These are phyloP conservation scores for Globisporangium lucens DNA, from an alignment of 352 stramenopile species.

Conservation along the genomic window DNA sequence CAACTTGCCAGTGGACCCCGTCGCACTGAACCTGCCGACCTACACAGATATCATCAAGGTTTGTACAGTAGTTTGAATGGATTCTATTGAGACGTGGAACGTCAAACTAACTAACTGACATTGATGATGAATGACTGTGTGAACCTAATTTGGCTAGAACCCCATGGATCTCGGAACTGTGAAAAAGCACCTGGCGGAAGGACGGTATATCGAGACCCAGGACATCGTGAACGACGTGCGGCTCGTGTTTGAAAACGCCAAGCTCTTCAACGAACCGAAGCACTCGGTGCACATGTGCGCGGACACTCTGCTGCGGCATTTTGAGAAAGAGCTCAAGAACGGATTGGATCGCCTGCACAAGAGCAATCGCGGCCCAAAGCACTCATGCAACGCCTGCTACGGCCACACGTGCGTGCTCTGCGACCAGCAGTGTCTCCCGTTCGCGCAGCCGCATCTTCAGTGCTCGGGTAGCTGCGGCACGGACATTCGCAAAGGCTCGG, in stretches of 20 bases:
- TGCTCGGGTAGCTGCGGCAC: slow-evolving; percentile 73
- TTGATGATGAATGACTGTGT: not conserved
- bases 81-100: not conserved
- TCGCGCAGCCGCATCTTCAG: slow-evolving; percentile 61
- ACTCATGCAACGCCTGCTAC: slow-evolving; percentile 58
- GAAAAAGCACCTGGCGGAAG: slow-evolving; percentile 72
- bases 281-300: slow-evolving; percentile 82
- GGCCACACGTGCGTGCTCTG: slow-evolving; percentile 75
- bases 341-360: slow-evolving; percentile 46
- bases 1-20: slow-evolving; percentile 70
- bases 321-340: slow-evolving; percentile 56
- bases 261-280: slow-evolving; percentile 74
- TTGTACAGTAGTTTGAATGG: not conserved
- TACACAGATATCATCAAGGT: slow-evolving; percentile 66
- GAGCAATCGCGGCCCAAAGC: slow-evolving; percentile 32
- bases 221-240: slow-evolving; percentile 79
- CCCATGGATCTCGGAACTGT: slow-evolving; percentile 93
- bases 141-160: slow-evolving; percentile 21
- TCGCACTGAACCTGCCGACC: slow-evolving; percentile 63
- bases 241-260: slow-evolving; percentile 90
- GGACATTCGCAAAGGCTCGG: slow-evolving; percentile 72
- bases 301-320: slow-evolving; percentile 50
- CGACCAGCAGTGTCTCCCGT: slow-evolving; percentile 61
- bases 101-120: not conserved
- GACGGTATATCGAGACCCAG: slow-evolving; percentile 80